Conservation (phyloP, 148 eudicot genomes). For the Agrostemma githago region DNA sequence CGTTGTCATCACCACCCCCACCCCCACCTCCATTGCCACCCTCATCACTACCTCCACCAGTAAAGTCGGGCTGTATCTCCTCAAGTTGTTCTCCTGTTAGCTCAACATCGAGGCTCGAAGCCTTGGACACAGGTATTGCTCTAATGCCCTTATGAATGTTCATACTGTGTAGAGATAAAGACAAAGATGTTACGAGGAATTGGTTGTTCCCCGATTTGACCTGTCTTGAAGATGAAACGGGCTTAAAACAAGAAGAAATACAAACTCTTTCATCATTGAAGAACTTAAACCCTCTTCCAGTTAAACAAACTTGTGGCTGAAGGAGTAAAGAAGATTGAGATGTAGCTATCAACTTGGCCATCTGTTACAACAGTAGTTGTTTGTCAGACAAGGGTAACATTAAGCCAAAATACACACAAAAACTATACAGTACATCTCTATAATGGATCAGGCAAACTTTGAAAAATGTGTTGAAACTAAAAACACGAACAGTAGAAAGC, state of each 20-base stretch:
- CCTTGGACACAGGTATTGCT: constrained; percentile 23
- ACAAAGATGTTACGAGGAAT: constrained; percentile 1
- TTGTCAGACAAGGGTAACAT: background rate
- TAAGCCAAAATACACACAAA: background rate
- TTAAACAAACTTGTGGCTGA: constrained; percentile 25
- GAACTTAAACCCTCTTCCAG: constrained; percentile 6
- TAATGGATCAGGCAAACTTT: background rate
- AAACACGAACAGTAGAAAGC: background rate
- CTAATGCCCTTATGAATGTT: constrained; percentile 11
- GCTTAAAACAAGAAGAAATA: constrained; percentile 23
- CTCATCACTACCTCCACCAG: constrained; percentile 45
- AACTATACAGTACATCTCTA: background rate
- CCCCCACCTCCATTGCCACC: constrained; percentile 31
- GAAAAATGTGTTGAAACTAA: background rate
- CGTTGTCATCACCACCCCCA: constrained; percentile 30
- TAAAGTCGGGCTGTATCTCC: constrained; percentile 36
- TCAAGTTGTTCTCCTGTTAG: constrained; percentile 26
- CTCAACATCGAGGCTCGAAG: constrained; percentile 30
- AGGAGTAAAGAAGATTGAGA: constrained; percentile 38
- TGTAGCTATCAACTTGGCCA: constrained; percentile 30
- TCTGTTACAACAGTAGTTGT: constrained; percentile 24
- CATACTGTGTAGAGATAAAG: constrained; percentile 13
- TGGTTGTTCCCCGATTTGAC: constrained; percentile 13
- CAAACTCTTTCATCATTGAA: constrained; percentile 12
- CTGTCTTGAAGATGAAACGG: constrained; percentile 10